Evolutionary conservation across 805 yeast genomes (phyloP).

Genomic region (Cyberlindnera sargentensis): DNA sequence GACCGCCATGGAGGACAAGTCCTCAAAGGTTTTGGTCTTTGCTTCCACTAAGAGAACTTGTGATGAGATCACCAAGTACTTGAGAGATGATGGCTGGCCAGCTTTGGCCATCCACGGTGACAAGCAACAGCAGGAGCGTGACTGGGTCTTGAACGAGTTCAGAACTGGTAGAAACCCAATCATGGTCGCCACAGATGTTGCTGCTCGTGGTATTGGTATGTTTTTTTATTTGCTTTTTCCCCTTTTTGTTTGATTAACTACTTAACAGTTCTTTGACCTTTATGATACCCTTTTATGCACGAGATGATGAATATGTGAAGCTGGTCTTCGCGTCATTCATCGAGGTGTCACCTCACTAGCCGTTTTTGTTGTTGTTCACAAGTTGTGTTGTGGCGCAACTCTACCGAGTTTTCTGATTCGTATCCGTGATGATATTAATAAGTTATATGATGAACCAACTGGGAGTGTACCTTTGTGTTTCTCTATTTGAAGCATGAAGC

Average conservation of each 20-base stretch:
- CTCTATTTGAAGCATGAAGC: background rate
- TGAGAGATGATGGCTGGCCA: slow-evolving; percentile 97
- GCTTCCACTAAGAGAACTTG: slow-evolving; percentile 98
- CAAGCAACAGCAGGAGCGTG: slow-evolving; percentile 96
- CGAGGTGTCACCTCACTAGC: background rate
- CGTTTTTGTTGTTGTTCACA: background rate
- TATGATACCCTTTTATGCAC: background rate
- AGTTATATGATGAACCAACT: slow-evolving; percentile 2
- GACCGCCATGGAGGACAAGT: slow-evolving; percentile 61
- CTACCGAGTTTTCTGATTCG: background rate
- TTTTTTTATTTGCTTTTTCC: slow-evolving; percentile 25
- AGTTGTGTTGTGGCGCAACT: background rate
- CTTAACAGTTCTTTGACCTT: slow-evolving; percentile 18
- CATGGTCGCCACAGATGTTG: slow-evolving; percentile 99
- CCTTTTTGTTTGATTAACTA: slow-evolving; percentile 11
- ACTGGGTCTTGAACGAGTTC: slow-evolving; percentile 95
- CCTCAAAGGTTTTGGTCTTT: slow-evolving; percentile 78
- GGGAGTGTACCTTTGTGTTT: background rate
- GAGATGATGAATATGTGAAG: background rate
- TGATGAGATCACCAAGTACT: slow-evolving; percentile 86
- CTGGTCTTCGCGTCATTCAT: background rate
- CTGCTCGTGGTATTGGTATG: slow-evolving; percentile 99
- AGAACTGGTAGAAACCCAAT: slow-evolving; percentile 88
- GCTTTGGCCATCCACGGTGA: slow-evolving; percentile 99
- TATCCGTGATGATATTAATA: slow-evolving; percentile 2